Conservation (phyloP, 2,329 filamentous ascomycete genomes). For the Helotiales sp. region DNA sequence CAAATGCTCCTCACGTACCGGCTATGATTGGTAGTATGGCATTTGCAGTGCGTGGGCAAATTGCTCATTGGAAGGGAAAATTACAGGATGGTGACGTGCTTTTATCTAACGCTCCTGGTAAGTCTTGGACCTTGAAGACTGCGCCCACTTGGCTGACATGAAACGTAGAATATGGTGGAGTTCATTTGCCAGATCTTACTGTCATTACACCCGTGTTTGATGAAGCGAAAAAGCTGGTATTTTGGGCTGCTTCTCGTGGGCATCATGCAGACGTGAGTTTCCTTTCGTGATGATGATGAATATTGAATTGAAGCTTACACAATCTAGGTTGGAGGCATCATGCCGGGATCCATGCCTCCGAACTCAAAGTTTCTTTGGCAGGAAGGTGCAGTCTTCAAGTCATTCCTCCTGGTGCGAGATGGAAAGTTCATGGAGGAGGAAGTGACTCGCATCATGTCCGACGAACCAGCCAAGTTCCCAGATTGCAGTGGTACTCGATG, state of each 20-base stretch:
- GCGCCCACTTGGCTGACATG: neutral
- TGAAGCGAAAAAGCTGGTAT: conserved; percentile 70
- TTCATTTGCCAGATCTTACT: conserved; percentile 81
- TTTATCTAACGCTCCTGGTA: conserved; percentile 74
- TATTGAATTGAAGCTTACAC: no score
- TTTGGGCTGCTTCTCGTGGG: conserved; percentile 74
- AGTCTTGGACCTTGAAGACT: neutral
- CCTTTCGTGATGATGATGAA: no score
- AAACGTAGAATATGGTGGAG: conserved; percentile 54
- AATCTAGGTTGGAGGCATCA: neutral
- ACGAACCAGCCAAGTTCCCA: conserved; percentile 69
- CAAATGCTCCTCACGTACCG: conserved; percentile 76
- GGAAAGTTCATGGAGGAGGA: conserved; percentile 51
- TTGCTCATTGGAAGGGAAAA: conserved; percentile 73
- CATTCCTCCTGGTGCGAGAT: conserved; percentile 58
- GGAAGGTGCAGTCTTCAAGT: conserved; percentile 61
- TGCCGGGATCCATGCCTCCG: neutral
- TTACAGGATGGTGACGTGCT: conserved; percentile 77
- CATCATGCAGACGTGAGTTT: conserved; percentile 85
- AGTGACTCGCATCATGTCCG: conserved; percentile 57
- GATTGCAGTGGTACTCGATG: conserved; percentile 76
- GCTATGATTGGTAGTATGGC: conserved; percentile 21
- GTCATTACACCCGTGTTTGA: conserved; percentile 78
- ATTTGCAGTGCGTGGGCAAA: conserved; percentile 63
- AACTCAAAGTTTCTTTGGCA: conserved; percentile 64